Evolutionary conservation across 2,329 filamentous ascomycete species (phyloP).

Genomic region (Simplicillium aogashimaense): DNA sequence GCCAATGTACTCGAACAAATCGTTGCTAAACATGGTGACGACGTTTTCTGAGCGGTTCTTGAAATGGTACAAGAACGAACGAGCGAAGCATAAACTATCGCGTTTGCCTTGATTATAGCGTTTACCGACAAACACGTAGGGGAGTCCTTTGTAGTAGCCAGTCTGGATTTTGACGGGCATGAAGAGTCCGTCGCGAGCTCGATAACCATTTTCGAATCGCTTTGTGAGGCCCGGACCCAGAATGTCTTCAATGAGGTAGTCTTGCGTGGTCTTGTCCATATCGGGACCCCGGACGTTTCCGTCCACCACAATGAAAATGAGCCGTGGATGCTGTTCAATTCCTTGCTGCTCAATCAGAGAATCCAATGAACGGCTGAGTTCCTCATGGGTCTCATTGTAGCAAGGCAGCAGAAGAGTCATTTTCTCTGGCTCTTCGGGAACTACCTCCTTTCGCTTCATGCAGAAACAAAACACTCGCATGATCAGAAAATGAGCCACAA

Average conservation of each 20-base stretch:
- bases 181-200: slow-evolving; percentile 32
- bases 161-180: slow-evolving; percentile 34
- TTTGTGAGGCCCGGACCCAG: slow-evolving; percentile 22
- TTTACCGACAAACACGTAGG: slow-evolving; percentile 37
- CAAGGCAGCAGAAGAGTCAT: slow-evolving; percentile 36
- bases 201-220: slow-evolving; percentile 30
- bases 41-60: slow-evolving; percentile 28
- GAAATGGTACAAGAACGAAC: slow-evolving; percentile 38
- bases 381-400: slow-evolving; percentile 37
- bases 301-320: slow-evolving; percentile 38
- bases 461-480: slow-evolving; percentile 20
- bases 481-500: slow-evolving; percentile 20
- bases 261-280: slow-evolving; percentile 36
- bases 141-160: slow-evolving; percentile 33
- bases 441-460: slow-evolving; percentile 17
- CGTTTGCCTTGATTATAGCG: slow-evolving; percentile 39
- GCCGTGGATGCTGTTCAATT: slow-evolving; percentile 28
- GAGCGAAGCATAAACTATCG: slow-evolving; percentile 37
- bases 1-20: slow-evolving; percentile 30
- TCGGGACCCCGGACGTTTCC: slow-evolving; percentile 34
- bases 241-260: slow-evolving; percentile 36
- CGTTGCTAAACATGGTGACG: slow-evolving; percentile 34
- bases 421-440: slow-evolving; percentile 28
- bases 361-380: slow-evolving; percentile 32
- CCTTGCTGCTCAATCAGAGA: slow-evolving; percentile 33